phyloP scores from a whole-genome alignment of 2,329 filamentous ascomycete species.

The Pezicula carpinea region DNA sequence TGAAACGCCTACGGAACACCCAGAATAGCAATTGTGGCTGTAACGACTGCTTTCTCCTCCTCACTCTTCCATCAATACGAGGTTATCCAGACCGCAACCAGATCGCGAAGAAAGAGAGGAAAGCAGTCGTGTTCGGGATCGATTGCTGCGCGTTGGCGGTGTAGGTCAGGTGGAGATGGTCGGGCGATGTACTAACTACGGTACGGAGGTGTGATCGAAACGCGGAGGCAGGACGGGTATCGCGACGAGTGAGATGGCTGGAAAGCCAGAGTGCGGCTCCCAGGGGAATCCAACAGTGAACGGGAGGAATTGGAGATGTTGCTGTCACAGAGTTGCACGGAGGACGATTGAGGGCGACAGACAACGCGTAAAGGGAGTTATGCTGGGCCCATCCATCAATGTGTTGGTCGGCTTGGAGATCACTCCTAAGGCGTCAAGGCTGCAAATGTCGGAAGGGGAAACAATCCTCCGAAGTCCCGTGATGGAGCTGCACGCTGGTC shows the following conservation, averaged over 20 bases:
- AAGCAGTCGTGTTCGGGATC: not conserved
- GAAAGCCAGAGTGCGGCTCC: no score
- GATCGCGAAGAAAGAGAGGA: not conserved
- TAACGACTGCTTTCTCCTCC: constrained; percentile 6
- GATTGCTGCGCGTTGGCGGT: not conserved
- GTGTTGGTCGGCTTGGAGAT: not conserved
- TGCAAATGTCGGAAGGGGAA: not conserved
- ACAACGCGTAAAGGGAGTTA: not conserved
- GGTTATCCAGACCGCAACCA: not conserved
- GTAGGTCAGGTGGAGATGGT: not conserved
- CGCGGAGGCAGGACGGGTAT: not conserved
- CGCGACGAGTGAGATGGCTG: not conserved
- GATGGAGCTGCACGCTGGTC: no score
- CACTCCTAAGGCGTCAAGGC: not conserved
- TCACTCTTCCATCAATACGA: constrained; percentile 15
- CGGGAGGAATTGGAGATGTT: not conserved
- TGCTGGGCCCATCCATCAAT: not conserved
- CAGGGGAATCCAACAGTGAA: not conserved
- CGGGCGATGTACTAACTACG: not conserved
- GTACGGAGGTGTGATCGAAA: no score
- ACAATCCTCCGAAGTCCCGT: no score
- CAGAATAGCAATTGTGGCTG: constrained; percentile 15
- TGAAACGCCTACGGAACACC: constrained; percentile 25
- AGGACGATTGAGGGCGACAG: not conserved
- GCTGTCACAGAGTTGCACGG: not conserved